Evolutionary conservation across 805 yeast species (phyloP).

Genomic region (Candida patagonica): DNA sequence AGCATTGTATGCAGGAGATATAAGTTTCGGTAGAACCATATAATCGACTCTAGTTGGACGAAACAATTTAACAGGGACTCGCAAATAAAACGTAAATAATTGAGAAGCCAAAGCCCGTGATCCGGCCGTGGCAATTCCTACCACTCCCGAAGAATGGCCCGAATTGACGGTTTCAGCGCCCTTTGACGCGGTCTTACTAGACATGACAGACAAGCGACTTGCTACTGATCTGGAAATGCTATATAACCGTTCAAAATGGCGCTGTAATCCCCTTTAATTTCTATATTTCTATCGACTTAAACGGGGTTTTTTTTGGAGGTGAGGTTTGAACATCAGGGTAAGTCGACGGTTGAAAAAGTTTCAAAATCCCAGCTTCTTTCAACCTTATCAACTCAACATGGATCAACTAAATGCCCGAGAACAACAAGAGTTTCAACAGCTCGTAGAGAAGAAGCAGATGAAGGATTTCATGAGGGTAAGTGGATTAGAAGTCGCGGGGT

Average conservation of each 20-base stretch:
- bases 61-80: conserved; percentile 78
- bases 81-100: conserved; percentile 62
- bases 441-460: conserved; percentile 97
- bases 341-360: conserved; percentile 1
- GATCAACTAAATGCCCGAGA: conserved; percentile 91
- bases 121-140: conserved; percentile 79
- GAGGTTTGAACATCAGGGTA: too few relatives aligned
- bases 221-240: too few relatives aligned
- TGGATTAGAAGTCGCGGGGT: conserved; percentile 8
- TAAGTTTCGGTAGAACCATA: conserved; percentile 33
- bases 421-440: conserved; percentile 91
- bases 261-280: too few relatives aligned
- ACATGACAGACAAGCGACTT: background rate
- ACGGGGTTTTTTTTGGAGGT: too few relatives aligned
- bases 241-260: too few relatives aligned
- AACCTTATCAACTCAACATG: conserved; percentile 37
- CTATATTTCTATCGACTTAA: too few relatives aligned
- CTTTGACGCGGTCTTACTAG: background rate
- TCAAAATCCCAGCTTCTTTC: background rate
- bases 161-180: background rate
- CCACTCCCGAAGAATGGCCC: conserved; percentile 29
- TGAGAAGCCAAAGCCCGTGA: conserved; percentile 77
- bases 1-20: conserved; percentile 23
- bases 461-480: conserved; percentile 90
- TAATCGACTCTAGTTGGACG: conserved; percentile 88